These are phyloP conservation scores for Pisolithus marmoratus DNA, from an alignment of 768 basidiomycete genomes.

Conservation along the genomic window DNA sequence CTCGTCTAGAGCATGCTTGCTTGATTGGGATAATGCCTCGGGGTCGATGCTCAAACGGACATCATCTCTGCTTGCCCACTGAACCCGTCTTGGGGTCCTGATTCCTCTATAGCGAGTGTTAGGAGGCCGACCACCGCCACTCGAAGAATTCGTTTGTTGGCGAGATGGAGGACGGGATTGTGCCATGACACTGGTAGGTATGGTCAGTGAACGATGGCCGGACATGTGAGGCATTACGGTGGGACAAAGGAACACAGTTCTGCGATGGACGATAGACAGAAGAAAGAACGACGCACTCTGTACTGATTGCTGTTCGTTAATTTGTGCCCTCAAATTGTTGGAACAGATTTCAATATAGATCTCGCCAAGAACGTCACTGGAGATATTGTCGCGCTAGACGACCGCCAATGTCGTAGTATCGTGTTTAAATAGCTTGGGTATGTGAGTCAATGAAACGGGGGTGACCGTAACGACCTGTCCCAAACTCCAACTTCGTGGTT, in stretches of 20 bases:
- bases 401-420: no score
- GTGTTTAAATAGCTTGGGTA: neutral
- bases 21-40: conserved; percentile 6
- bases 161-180: conserved; percentile 2
- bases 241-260: neutral
- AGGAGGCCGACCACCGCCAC: conserved; percentile 8
- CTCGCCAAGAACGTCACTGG: neutral
- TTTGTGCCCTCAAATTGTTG: neutral
- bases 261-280: neutral
- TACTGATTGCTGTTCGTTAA: neutral
- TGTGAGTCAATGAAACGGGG: neutral
- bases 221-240: neutral
- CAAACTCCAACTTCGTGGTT: no score
- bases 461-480: no score
- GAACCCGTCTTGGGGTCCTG: conserved; percentile 48
- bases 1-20: conserved; percentile 47
- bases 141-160: conserved; percentile 8
- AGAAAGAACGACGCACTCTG: neutral
- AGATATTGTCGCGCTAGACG: no score
- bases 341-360: neutral
- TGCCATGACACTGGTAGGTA: conserved; percentile 15
- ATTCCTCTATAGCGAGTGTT: conserved; percentile 21
- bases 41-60: conserved; percentile 3
- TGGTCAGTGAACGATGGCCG: conserved; percentile 5
- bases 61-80: conserved; percentile 39